A percentile compares a stretch with the other conserved stretches of the same genome.
Evolutionary conservation across 2,329 filamentous ascomycete species (phyloP).

Genomic region (Dendryphion nanum): DNA sequence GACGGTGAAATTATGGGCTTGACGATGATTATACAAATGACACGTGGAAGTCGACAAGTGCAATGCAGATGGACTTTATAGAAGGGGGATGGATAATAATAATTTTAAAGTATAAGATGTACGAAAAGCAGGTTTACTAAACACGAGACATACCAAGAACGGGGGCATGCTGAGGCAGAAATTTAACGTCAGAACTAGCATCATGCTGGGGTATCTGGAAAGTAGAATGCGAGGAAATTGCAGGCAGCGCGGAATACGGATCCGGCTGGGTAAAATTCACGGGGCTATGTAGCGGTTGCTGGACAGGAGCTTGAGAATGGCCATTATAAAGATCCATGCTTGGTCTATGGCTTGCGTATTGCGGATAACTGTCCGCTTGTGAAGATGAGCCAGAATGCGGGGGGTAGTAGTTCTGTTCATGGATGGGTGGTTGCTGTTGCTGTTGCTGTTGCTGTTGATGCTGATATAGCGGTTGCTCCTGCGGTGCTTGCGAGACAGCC

Average conservation of each 20-base stretch:
- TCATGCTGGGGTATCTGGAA: slow-evolving; percentile 38
- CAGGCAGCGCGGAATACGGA: slow-evolving; percentile 17
- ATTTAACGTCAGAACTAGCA: slow-evolving; percentile 35
- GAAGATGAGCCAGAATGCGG: slow-evolving; percentile 20
- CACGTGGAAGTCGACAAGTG: slow-evolving; percentile 13
- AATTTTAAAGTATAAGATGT: slow-evolving; percentile 34
- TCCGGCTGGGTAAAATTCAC: slow-evolving; percentile 21
- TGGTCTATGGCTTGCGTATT: slow-evolving; percentile 19
- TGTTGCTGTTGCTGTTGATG: slow-evolving; percentile 19
- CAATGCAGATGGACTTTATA: too few species aligned
- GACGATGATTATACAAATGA: slow-evolving; percentile 6
- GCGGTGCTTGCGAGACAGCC: slow-evolving; percentile 17
- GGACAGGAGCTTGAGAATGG: slow-evolving; percentile 18
- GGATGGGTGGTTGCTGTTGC: slow-evolving; percentile 12
- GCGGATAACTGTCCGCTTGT: slow-evolving; percentile 22
- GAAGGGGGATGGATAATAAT: slow-evolving; percentile 19
- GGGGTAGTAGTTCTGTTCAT: slow-evolving; percentile 22
- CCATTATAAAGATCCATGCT: slow-evolving; percentile 21
- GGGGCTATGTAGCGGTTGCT: slow-evolving; percentile 17
- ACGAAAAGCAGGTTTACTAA: slow-evolving; percentile 36
- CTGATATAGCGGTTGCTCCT: slow-evolving; percentile 23
- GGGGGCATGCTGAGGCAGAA: slow-evolving; percentile 33
- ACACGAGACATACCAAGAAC: slow-evolving; percentile 42
- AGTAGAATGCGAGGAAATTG: slow-evolving; percentile 27
- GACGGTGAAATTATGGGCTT: background rate